phyloP scores from a whole-genome alignment of 108 stramenopile species.

The Discostella stelligeroides region DNA sequence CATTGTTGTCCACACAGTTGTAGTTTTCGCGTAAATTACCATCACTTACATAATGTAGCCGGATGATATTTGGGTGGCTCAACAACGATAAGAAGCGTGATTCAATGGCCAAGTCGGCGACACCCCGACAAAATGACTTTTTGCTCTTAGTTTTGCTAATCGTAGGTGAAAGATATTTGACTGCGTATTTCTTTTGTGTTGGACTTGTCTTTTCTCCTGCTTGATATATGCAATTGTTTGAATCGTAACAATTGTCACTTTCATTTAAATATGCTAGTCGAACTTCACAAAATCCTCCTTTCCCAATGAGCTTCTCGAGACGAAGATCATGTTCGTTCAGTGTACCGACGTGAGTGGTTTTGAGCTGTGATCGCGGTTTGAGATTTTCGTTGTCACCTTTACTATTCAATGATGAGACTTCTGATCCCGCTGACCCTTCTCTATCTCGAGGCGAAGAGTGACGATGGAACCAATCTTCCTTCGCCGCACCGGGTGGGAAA shows the following conservation, averaged over 20 bases:
- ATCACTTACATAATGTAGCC: constrained; percentile 61
- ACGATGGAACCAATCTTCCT: constrained; percentile 8
- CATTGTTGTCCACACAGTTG: constrained; percentile 32
- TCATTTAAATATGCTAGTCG: constrained; percentile 22
- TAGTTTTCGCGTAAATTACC: constrained; percentile 48
- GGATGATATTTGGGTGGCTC: constrained; percentile 70
- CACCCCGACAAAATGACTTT: constrained; percentile 59
- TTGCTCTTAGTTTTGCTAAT: constrained; percentile 56
- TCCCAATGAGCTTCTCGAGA: constrained; percentile 50
- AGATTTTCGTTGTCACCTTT: not conserved
- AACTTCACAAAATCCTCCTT: constrained; percentile 67
- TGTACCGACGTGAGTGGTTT: constrained; percentile 11
- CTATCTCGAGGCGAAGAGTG: not conserved
- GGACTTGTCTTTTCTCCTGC: constrained; percentile 3
- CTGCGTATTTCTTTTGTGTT: constrained; percentile 43
- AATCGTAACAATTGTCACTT: too few relatives aligned
- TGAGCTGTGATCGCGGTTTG: not conserved
- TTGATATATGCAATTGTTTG: too few relatives aligned
- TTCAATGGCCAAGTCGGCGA: constrained; percentile 74
- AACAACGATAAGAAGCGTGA: constrained; percentile 60
- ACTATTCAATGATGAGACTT: not conserved
- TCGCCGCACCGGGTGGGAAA: constrained; percentile 5
- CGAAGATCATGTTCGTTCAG: constrained; percentile 5
- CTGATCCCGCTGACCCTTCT: too few relatives aligned
- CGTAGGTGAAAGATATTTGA: constrained; percentile 63